Conservation (phyloP, 2,329 filamentous ascomycete species). For the Sporothrix pseudoabietina region DNA sequence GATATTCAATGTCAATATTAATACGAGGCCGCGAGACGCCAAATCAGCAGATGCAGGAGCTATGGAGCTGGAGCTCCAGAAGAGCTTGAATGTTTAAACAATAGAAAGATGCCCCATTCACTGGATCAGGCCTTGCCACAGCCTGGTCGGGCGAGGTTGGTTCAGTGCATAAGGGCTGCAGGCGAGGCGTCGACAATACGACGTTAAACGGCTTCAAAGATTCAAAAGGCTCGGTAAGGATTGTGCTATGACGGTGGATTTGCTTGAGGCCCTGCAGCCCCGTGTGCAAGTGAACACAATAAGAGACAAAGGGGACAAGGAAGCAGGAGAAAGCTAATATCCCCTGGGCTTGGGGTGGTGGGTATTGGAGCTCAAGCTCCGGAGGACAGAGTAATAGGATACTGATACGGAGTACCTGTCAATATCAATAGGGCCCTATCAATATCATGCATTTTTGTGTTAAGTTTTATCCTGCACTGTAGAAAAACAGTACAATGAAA, state of each 20-base stretch:
- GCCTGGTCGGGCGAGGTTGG: conserved; percentile 6
- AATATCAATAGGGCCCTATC: not conserved
- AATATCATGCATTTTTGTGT: not conserved
- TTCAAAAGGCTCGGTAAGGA: not conserved
- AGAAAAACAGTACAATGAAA: not conserved
- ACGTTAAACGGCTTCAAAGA: not conserved
- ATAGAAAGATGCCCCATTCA: no score
- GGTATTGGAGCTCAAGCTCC: not conserved
- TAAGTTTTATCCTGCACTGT: not conserved
- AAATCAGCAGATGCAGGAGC: not conserved
- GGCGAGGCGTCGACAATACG: conserved; percentile 1
- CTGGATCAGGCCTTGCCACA: not conserved
- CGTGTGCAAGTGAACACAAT: not conserved
- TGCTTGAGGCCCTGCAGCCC: conserved; percentile 16
- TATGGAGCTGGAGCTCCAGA: not conserved
- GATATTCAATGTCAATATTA: not conserved
- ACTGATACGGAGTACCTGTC: not conserved
- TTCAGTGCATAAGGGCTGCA: not conserved
- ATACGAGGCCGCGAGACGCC: not conserved
- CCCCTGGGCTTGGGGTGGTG: conserved; percentile 5
- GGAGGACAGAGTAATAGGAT: conserved; percentile 5
- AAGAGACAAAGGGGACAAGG: not conserved
- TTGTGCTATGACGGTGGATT: not conserved
- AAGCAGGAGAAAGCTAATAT: not conserved
- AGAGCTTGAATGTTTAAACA: not conserved